A percentile compares a stretch with the other conserved stretches of the same genome.
phyloP scores from a whole-genome alignment of 371 early-diverging fungal species.

The Rhizopus sp. region DNA sequence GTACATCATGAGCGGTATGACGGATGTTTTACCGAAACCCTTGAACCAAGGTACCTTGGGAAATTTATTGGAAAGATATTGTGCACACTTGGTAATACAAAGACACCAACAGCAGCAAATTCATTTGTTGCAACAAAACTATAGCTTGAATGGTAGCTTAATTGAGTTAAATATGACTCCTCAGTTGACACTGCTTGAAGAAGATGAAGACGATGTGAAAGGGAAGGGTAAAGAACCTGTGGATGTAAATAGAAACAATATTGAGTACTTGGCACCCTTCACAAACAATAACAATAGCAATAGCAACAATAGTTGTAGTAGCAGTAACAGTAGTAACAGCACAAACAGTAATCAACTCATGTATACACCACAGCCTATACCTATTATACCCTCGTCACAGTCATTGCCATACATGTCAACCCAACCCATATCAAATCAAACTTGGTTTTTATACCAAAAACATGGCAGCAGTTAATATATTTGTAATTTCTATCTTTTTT shows the following conservation, averaged over 20 bases:
- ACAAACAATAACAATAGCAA: not conserved
- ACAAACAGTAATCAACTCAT: not conserved
- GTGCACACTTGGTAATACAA: slow-evolving; percentile 54
- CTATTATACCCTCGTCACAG: slow-evolving; percentile 5
- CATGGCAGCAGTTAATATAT: not conserved
- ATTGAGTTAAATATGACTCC: slow-evolving; percentile 15
- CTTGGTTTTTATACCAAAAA: slow-evolving; percentile 4
- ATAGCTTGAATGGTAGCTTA: slow-evolving; percentile 14
- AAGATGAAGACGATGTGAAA: slow-evolving; percentile 8
- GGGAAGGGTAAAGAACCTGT: slow-evolving; percentile 10
- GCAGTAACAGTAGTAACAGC: not conserved
- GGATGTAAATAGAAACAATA: slow-evolving; percentile 6
- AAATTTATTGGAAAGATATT: slow-evolving; percentile 63
- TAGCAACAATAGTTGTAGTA: not conserved
- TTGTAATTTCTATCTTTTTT: not conserved
- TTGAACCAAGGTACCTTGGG: slow-evolving; percentile 58
- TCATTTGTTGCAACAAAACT: slow-evolving; percentile 25
- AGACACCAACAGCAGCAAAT: slow-evolving; percentile 27
- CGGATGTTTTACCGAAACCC: slow-evolving; percentile 80
- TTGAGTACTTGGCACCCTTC: not conserved
- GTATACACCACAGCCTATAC: not conserved
- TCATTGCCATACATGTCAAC: not conserved
- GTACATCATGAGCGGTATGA: slow-evolving; percentile 78
- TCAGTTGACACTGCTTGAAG: slow-evolving; percentile 23
- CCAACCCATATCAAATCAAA: not conserved